phyloP scores from a whole-genome alignment of 441 rosid genomes.

The Erodium moschatum region DNA sequence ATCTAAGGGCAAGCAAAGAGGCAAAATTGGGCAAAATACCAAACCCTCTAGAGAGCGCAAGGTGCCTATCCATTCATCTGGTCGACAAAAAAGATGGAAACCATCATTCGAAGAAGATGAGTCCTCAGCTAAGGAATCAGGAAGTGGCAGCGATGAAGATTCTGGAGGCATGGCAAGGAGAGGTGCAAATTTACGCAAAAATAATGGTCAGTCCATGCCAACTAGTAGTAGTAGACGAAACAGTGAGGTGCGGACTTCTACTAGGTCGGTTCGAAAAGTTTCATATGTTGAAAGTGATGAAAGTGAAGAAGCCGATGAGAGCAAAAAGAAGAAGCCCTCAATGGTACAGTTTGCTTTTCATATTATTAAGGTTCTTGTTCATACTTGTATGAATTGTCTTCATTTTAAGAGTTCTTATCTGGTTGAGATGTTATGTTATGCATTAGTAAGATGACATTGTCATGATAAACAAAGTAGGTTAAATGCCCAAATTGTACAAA shows the following conservation, averaged over 20 bases:
- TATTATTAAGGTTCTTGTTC: not conserved
- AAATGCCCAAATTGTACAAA: not conserved
- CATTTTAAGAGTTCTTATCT: conserved; percentile 1
- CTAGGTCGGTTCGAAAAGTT: conserved; percentile 84
- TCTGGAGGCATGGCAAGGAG: conserved; percentile 55
- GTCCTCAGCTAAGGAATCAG: conserved; percentile 65
- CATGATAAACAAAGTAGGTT: not conserved
- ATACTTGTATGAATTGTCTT: not conserved
- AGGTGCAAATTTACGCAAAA: conserved; percentile 55
- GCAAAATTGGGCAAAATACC: conserved; percentile 44
- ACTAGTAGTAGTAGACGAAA: conserved; percentile 37
- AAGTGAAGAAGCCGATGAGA: conserved; percentile 88
- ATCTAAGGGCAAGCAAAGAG: conserved; percentile 49
- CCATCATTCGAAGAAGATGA: conserved; percentile 59
- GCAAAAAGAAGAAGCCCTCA: conserved; percentile 52
- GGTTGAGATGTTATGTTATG: not conserved
- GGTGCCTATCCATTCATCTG: conserved; percentile 33
- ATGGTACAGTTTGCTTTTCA: conserved; percentile 45
- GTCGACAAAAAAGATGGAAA: conserved; percentile 59
- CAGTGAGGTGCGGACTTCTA: conserved; percentile 82
- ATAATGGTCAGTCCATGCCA: conserved; percentile 38
- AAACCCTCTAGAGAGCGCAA: conserved; percentile 48
- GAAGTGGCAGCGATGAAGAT: conserved; percentile 53
- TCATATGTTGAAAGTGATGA: conserved; percentile 99
- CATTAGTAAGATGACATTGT: not conserved